Percentiles rank a stretch among this genome's conserved stretches.
Evolutionary conservation across 1,284 basidiomycete genomes (phyloP).

Genomic region (Singerocomus inundabilis): DNA sequence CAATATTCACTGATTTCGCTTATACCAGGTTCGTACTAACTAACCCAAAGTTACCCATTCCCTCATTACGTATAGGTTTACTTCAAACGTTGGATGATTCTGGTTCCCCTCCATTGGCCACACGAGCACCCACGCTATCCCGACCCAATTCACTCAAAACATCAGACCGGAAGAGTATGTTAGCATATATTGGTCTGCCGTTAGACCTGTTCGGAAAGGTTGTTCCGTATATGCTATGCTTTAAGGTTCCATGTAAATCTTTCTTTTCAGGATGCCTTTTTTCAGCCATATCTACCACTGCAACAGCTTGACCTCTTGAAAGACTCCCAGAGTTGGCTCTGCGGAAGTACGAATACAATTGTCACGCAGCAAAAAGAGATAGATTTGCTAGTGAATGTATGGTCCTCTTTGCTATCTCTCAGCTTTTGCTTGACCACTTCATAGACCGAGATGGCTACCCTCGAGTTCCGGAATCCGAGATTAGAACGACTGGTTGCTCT

Average conservation of each 20-base stretch:
- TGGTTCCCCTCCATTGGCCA: slow-evolving; percentile 84
- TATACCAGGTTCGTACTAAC: slow-evolving; percentile 59
- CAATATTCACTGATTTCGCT: slow-evolving; percentile 93
- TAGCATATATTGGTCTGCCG: slow-evolving; percentile 89
- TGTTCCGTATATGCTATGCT: not conserved
- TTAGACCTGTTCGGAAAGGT: slow-evolving; percentile 85
- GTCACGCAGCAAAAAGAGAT: slow-evolving; percentile 93
- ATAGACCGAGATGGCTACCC: slow-evolving; percentile 79
- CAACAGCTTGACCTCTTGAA: slow-evolving; percentile 93
- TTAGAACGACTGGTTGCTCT: slow-evolving; percentile 77
- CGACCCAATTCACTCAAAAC: slow-evolving; percentile 82
- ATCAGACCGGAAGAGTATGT: slow-evolving; percentile 88
- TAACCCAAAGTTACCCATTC: not conserved
- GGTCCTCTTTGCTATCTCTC: not conserved
- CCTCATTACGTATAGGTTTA: slow-evolving; percentile 49
- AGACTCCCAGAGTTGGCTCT: slow-evolving; percentile 81
- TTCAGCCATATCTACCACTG: slow-evolving; percentile 96
- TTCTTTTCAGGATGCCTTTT: slow-evolving; percentile 75
- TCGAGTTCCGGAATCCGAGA: slow-evolving; percentile 83
- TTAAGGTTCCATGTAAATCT: slow-evolving; percentile 2
- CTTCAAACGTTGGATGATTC: slow-evolving; percentile 88
- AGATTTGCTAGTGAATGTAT: slow-evolving; percentile 88
- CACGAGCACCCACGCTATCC: slow-evolving; percentile 63
- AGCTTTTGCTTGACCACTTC: not conserved
- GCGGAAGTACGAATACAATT: slow-evolving; percentile 94